These are phyloP conservation scores for Dictyostelium firmibasis DNA, from an alignment of 78 protist species.

Conservation along the genomic window DNA sequence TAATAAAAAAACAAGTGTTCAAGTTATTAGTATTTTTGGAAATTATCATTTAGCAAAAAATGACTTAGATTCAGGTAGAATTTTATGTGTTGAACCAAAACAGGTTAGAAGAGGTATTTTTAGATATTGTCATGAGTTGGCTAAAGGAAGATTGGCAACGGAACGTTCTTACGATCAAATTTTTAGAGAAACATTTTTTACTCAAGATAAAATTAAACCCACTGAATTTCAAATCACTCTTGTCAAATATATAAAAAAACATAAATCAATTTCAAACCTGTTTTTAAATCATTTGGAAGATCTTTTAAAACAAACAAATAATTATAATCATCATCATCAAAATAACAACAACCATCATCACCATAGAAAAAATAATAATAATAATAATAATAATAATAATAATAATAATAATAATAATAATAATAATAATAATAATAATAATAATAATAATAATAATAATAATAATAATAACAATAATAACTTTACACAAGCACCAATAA, in stretches of 20 bases:
- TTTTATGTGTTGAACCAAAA: conserved; percentile 39
- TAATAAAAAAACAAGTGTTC: neutral
- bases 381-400: neutral
- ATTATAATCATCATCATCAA: neutral
- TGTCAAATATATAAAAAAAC: conserved; percentile 53
- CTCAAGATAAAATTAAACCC: conserved; percentile 68
- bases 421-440: neutral
- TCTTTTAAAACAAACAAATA: conserved; percentile 13
- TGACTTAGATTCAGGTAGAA: conserved; percentile 25
- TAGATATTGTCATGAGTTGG: conserved; percentile 81
- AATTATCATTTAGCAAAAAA: conserved; percentile 50
- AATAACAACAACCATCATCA: neutral
- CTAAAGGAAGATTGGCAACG: conserved; percentile 48
- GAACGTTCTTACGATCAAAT: conserved; percentile 19
- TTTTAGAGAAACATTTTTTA: conserved; percentile 58
- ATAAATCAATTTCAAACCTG: neutral
- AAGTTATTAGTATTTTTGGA: conserved; percentile 65
- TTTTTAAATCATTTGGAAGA: conserved; percentile 48
- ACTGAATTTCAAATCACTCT: conserved; percentile 49
- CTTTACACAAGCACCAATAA: neutral
- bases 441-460: neutral
- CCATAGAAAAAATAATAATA: neutral
- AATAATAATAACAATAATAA: neutral
- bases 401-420: neutral
- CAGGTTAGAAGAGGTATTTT: conserved; percentile 76